Evolutionary conservation across 768 basidiomycete genomes (phyloP), one percentile per base, ranked within the genome.

Genomic region (Macrolepiota fuliginosa): DNA sequence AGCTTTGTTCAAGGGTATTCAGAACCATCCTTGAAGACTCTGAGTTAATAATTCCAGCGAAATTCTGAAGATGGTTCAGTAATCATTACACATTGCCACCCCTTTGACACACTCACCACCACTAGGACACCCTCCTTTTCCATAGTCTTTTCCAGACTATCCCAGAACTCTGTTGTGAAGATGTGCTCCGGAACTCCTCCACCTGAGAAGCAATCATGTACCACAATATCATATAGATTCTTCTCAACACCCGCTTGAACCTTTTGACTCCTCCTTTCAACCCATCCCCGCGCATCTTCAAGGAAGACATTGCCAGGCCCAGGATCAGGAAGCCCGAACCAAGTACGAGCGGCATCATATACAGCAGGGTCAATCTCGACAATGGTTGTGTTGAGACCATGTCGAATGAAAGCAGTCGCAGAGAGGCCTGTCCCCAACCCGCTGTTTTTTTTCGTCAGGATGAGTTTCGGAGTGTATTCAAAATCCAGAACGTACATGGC

Each of bases 341-440:
- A 96, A 35, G 73, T 77, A 27, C 84, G 81, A 15, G 96, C 94
- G 27, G 90, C 93, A 13, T 84, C 76, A 70, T 96, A 95, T 22
- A 98, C 95, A 1, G 85, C 89, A 37, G 92, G 92, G 70, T 98
- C 96, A 62, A 96, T 91, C 73, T 98, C 96, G n/a, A 96, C 83
- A 52, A 96, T 83, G 1, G 94, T 92, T 4, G 90, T 88, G 5
- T 81, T 77, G 27, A 96, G 75, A 19, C 81, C 81, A 63, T 92
- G 90, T 25, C 81, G 79, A 51, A 83, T 77, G 65, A 98, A 86
- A 0, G 92, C 82, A 46, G 86, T 83, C 0, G 92, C 89, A 2
- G 92, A 87, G 57, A 92, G 87, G 4, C 96, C 96, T 19, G 85
- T 81, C 19, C 96, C 96, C 35, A 98, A 84, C 11, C 96, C 96